Evolutionary conservation across 2,329 filamentous ascomycete genomes (phyloP).

Genomic region (Whalleya microplaca): DNA sequence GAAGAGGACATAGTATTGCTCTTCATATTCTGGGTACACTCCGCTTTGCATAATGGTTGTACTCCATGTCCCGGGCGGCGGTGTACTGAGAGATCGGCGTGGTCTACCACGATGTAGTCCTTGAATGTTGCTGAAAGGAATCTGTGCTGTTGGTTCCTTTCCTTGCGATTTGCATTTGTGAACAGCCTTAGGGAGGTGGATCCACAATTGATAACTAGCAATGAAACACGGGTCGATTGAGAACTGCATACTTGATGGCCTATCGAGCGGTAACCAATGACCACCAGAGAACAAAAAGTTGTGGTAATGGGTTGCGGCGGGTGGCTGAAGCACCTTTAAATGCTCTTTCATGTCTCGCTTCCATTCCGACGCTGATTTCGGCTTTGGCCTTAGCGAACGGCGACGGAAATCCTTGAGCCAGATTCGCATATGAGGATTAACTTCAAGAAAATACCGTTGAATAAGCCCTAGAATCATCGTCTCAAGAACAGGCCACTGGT

Average conservation of each 20-base stretch:
- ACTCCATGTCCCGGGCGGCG: conserved; percentile 19
- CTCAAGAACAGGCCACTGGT: not conserved
- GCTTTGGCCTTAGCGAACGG: not conserved
- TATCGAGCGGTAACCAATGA: conserved; percentile 42
- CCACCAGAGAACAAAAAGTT: conserved; percentile 29
- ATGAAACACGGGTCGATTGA: conserved; percentile 21
- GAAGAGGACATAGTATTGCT: conserved; percentile 14
- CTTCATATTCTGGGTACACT: not conserved
- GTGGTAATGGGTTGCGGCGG: conserved; percentile 13
- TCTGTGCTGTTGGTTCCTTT: not conserved
- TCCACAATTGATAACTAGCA: not conserved
- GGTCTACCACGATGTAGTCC: conserved; percentile 9
- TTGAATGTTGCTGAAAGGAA: not conserved
- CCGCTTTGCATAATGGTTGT: conserved; percentile 7
- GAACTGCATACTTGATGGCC: conserved; percentile 43
- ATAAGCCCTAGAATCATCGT: conserved; percentile 15
- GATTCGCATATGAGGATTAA: conserved; percentile 14
- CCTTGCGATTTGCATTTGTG: not conserved
- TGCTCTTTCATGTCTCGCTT: conserved; percentile 26
- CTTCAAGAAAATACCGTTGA: conserved; percentile 24
- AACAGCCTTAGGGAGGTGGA: not conserved
- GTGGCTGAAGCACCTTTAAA: conserved; percentile 15
- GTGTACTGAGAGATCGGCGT: conserved; percentile 24
- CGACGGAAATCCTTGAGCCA: conserved; percentile 11
- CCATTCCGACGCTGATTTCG: conserved; percentile 17